phyloP scores from a whole-genome alignment of 768 basidiomycete species.

The Pleurotus sapidus region DNA sequence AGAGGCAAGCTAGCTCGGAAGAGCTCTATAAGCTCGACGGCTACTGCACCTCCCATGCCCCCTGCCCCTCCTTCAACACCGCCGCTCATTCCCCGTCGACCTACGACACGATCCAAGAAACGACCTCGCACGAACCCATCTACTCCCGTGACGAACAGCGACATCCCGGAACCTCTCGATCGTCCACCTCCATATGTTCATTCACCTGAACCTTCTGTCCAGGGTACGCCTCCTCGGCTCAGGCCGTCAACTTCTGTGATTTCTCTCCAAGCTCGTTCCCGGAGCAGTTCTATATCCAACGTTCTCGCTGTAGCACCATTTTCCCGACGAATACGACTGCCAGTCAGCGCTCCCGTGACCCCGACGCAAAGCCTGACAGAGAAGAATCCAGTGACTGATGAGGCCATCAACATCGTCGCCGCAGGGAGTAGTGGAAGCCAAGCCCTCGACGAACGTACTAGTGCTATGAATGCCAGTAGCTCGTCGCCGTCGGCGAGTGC shows the following conservation, averaged over 20 bases:
- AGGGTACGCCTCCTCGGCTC: constrained; percentile 25
- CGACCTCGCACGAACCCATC: constrained; percentile 30
- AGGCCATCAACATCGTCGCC: constrained; percentile 80
- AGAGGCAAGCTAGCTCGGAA: constrained; percentile 35
- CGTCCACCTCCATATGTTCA: constrained; percentile 67
- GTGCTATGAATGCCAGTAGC: constrained; percentile 39
- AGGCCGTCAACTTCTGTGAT: constrained; percentile 39
- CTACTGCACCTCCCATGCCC: constrained; percentile 25
- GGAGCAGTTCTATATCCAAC: constrained; percentile 55
- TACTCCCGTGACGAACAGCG: constrained; percentile 18
- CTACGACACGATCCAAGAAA: constrained; percentile 31
- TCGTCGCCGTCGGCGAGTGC: constrained; percentile 6
- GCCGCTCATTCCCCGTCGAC: constrained; percentile 39
- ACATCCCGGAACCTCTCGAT: constrained; percentile 37
- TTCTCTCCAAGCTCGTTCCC: constrained; percentile 41
- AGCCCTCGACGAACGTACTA: constrained; percentile 81
- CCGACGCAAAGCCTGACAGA: constrained; percentile 65
- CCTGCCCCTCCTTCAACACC: constrained; percentile 27
- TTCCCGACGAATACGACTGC: constrained; percentile 31
- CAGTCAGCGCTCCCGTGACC: constrained; percentile 28
- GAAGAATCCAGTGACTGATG: constrained; percentile 80
- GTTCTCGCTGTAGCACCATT: constrained; percentile 49
- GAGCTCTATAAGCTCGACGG: constrained; percentile 29
- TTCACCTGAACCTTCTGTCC: constrained; percentile 25
- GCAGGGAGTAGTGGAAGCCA: constrained; percentile 81